Percentiles rank a stretch among this genome's conserved stretches.
Evolutionary conservation across 2,329 filamentous ascomycete species (phyloP).

Genomic region (Cladosporium oxysporum): DNA sequence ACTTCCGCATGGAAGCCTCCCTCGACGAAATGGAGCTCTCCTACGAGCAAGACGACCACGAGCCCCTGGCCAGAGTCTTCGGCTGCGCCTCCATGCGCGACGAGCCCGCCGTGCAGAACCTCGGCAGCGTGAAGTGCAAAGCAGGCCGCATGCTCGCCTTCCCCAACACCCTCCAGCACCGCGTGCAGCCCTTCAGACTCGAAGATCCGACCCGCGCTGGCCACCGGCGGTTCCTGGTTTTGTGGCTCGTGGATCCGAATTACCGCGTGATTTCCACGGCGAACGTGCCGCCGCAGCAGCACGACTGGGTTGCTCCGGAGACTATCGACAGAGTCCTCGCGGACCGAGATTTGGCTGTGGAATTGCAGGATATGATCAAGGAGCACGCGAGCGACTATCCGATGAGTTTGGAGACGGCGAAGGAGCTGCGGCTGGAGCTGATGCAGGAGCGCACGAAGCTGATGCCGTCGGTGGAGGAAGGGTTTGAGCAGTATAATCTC

Average conservation of each 20-base stretch:
- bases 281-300: constrained; percentile 55
- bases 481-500: constrained; percentile 29
- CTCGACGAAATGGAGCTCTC: constrained; percentile 11
- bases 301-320: constrained; percentile 44
- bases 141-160: constrained; percentile 57
- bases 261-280: constrained; percentile 53
- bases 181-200: constrained; percentile 53
- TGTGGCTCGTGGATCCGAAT: constrained; percentile 62
- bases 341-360: constrained; percentile 29
- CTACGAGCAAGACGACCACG: constrained; percentile 27
- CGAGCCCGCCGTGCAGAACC: constrained; percentile 41
- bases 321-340: constrained; percentile 25
- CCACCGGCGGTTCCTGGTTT: constrained; percentile 57
- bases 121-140: constrained; percentile 52
- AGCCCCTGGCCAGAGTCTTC: constrained; percentile 29
- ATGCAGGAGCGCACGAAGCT: constrained; percentile 36
- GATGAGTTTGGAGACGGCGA: constrained; percentile 33
- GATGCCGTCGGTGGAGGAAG: constrained; percentile 13
- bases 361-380: constrained; percentile 33
- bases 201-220: constrained; percentile 54
- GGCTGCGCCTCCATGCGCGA: constrained; percentile 30
- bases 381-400: constrained; percentile 33
- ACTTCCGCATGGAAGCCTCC: constrained; percentile 47
- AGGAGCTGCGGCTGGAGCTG: constrained; percentile 30
- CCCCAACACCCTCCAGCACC: constrained; percentile 56